Evolutionary conservation across 495 filamentous ascomycete genomes (phyloP), one percentile per base, ranked within the genome.

Genomic region (Polyplosphaeria fusca): DNA sequence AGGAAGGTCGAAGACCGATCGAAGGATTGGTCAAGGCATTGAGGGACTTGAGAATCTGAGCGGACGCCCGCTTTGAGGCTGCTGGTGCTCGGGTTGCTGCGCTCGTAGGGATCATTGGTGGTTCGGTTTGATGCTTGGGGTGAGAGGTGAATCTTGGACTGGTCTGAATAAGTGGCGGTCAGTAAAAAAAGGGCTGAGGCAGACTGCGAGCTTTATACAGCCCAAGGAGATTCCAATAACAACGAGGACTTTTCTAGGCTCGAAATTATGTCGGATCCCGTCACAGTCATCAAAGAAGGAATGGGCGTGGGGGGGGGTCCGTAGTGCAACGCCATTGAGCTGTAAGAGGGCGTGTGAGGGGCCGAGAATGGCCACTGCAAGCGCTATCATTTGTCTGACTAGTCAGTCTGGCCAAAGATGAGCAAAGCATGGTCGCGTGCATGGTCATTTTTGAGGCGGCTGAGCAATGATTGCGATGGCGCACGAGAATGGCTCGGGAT

Each of bases 11-110:
- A 7, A 64, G 30, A 11, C 55, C 52, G 26, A 55, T 38, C 19
- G 14, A 49, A 2, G 28, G 20, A n/a, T 5, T 11, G 14, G 47
- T 32, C 52, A 41, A 46, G 51, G 58, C 66, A 64, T 62, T 65
- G 60, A 67, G 47, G 16, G 67, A 32, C 58, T 59, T 67, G 47
- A 70, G 52, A 22, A 68, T 26, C 24, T 65, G 66, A 38, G 62
- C 52, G 23, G 68, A 57, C n/a, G 65, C 58, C 46, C 63, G 59
- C 46, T 68, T 70, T 25, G 59, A 68, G 11, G 47, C 59, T 1
- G 58, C 28, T 30, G 61, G 22, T 52, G 43, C 35, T 24, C 44
- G 35, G 18, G 61, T 45, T 54, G 48, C 62, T 48, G 47, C 44
- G 22, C 35, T 26, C 37, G 47, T 53, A 9, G 62, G 58, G 32